Evolutionary conservation across 2,329 filamentous ascomycete species (phyloP), one percentile per base, ranked within the genome.

Genomic region (Trichoderma atroviride): DNA sequence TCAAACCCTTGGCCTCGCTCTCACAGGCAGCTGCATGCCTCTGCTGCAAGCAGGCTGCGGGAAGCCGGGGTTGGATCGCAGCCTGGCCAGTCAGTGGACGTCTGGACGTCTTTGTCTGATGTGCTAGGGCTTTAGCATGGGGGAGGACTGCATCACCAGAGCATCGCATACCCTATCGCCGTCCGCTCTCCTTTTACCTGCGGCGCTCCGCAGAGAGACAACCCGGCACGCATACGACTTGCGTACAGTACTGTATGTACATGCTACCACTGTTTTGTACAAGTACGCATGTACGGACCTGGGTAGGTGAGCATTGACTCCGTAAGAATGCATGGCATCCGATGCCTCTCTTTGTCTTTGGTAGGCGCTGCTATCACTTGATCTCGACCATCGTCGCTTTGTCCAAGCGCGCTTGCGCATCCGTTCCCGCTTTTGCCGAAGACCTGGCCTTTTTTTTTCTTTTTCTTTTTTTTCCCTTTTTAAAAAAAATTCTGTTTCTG

Each of bases 31-130:
- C 68, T 65, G 68, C 68, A 69, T 69, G 68, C 61, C 62, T 56
- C 52, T 69, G 68, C 61, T 69, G 68, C 68, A 69, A n/a, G 56
- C 60, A 65, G 65, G 61, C 61, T 35, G 60, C 68, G 68, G 68
- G 68, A 65, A 55, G 68, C 58, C 58, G 55, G 63, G 63, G 63
- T 59, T 67, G 24, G 68, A 63, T 69, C 60, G 53, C 62, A 27
- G 53, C 56, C 53, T 60, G 24, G 40, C 55, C 47, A 27, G 55
- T 47, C 56, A 43, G 47, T 69, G 68, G 68, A 69, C 40, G 53
- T 47, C 43, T 43, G 53, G 60, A 53, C 60, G 67, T 10, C 29
- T 68, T 68, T 69, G 57, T 55, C 47, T 68, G 47, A 61, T 61
- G 24, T 53, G 33, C 60, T 68, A 43, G 31, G 57, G 29, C 27